phyloP scores from a whole-genome alignment of 208 protist species.

The Herpetomonas samuelpessoai region DNA sequence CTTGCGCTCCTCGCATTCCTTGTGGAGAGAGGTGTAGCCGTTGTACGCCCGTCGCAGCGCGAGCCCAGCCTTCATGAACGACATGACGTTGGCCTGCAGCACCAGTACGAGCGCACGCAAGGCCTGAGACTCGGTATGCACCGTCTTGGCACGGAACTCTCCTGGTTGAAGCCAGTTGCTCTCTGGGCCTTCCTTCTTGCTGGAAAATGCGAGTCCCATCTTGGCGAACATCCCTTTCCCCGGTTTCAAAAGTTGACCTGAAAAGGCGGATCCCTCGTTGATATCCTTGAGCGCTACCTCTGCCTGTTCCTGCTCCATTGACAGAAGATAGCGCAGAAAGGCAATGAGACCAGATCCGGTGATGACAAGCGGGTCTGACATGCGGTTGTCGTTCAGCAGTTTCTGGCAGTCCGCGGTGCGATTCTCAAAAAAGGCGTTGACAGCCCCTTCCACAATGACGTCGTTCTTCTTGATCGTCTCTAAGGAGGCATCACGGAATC shows the following conservation, averaged over 20 bases:
- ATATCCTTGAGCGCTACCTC: constrained; percentile 31
- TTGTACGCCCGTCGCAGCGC: constrained; percentile 42
- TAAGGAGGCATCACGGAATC: constrained; percentile 20
- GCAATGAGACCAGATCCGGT: constrained; percentile 33
- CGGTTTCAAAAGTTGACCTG: constrained; percentile 25
- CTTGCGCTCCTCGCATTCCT: constrained; percentile 29
- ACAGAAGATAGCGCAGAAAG: constrained; percentile 44
- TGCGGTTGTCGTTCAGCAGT: constrained; percentile 18
- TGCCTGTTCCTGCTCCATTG: constrained; percentile 46
- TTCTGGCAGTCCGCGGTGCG: constrained; percentile 49
- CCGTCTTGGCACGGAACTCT: constrained; percentile 56
- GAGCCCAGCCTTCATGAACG: constrained; percentile 43
- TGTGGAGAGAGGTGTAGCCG: constrained; percentile 26
- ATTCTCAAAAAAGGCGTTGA: constrained; percentile 60
- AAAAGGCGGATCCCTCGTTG: constrained; percentile 30
- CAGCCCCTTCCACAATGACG: constrained; percentile 15
- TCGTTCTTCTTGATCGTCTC: constrained; percentile 44
- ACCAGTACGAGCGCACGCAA: constrained; percentile 48
- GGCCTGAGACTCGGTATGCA: constrained; percentile 38
- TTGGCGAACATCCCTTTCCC: constrained; percentile 22
- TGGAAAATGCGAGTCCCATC: constrained; percentile 22
- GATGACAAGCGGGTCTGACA: constrained; percentile 32
- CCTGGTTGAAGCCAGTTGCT: constrained; percentile 24
- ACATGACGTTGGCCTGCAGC: constrained; percentile 35
- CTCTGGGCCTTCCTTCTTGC: constrained; percentile 13